Base-by-base conservation (phyloP, 148 eudicot genomes). In the Cornus kousa region DNA sequence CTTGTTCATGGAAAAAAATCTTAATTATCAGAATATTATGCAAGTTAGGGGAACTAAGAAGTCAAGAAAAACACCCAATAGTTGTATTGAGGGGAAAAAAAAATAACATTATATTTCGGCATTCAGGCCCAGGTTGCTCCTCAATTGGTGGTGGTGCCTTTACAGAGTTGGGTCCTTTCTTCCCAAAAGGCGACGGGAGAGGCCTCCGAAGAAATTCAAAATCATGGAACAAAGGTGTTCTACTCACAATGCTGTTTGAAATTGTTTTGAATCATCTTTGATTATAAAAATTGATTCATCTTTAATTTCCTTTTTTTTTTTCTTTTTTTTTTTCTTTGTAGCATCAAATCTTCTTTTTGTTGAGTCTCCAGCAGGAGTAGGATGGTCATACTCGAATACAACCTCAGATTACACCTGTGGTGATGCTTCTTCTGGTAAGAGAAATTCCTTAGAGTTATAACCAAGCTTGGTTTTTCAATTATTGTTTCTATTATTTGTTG, bases 331-430 rank as follows among this genome's bases (percentile, higher is more conserved):
- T n/a, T n/a, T n/a, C n/a, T n/a, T 48, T 80, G 77, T 82, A 96
- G 99, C 93, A 31, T 93, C 99, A 46, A 96, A 96, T 89, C 84
- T 96, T 55, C 91, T 96, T 7, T 96, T 96, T 76, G 93, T 96
- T 1, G 99, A 96, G 90, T 96, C 99, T 65, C 99, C 99, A 74
- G 99, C 97, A 77, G 99, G 99, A 43, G 99, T 96, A 53, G 99
- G 99, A 82, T 96, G 99, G 99, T 96, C 99, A 53, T 96, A 96
- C 82, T 96, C 99, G 2, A 96, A 96, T 76, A 92, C 89, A 23
- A 80, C 87, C 70, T 85, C 97, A 28, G 99, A 96, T 86, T 96
- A 96, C 80, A 89, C 78, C 40, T 68, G 86, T n/a, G 98, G 97
- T 19, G 99, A 96, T 90, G 98, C 85, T 20, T 77, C 89, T 40